Base-by-base conservation (phyloP, 441 rosid genomes). In the Syzygium malaccense region DNA sequence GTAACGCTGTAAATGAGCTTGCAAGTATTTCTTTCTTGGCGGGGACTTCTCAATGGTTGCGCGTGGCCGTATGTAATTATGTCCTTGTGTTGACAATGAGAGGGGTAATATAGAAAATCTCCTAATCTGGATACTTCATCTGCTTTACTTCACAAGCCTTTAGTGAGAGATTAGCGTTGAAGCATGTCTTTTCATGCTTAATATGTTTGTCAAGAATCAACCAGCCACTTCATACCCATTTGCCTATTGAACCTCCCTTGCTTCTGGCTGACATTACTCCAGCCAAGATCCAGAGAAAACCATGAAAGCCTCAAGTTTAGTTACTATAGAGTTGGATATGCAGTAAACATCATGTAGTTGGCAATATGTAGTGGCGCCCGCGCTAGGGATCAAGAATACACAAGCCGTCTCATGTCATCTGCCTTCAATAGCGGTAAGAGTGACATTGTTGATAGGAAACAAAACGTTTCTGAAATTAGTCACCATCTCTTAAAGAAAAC, bases 361-460 rank as follows among this genome's bases (percentile, higher is more conserved):
- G 19, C 33, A 62, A 7, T 62, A n/a, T n/a, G 71, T 62, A 62
- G 20, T 17, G n/a, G 19, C 20, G 4, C 71, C 8, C 14, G 66
- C 66, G 0, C 66, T 60, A 60, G n/a, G 32, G 66, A 28, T 60
- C 66, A 60, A 60, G 66, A 26, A 28, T 1, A 60, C 2, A 1
- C 9, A 28, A 60, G n/a, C 18, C 8, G 18, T 60, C 32, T 13
- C 32, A 4, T 14, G n/a, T 62, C 33, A 89, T 84, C 93, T 84
- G 9, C 89, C 89, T 20, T 88, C 53, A 14, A 87, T 41, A 3
- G 25, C 20, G 26, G 93, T 86, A 9, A 90, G 25, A 5, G 88
- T 92, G 15, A 92, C 87, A 41, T 79, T 2, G 86, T 90, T 89
- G 28, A 48, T 49, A 15, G 91, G 89, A 58, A 62, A 62, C 33